Percentiles rank a stretch among this genome's conserved stretches.
Evolutionary conservation across 148 eudicot species (phyloP).

Genomic region (Rhododendron williamsianum): DNA sequence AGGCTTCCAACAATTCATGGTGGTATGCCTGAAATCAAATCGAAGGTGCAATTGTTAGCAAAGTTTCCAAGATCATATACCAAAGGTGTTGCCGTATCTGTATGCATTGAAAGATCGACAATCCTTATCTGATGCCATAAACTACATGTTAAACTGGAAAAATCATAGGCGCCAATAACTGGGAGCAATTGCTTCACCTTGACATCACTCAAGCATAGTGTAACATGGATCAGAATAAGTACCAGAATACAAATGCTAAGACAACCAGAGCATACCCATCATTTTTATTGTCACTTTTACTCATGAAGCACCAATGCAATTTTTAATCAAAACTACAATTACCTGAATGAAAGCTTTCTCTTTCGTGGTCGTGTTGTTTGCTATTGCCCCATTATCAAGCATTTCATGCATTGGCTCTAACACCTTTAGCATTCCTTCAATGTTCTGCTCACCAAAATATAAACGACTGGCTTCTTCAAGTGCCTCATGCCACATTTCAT

Average conservation of each 20-base stretch:
- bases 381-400: slow-evolving; percentile 81
- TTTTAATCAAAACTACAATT: background rate
- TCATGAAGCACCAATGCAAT: background rate
- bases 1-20: slow-evolving; percentile 79
- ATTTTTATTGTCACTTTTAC: background rate
- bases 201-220: background rate
- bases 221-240: background rate
- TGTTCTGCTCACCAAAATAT: slow-evolving; percentile 87
- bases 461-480: slow-evolving; percentile 98
- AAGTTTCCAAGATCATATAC: background rate
- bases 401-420: slow-evolving; percentile 92
- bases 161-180: background rate
- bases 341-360: slow-evolving; percentile 92
- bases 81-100: background rate
- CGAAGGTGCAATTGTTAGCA: background rate
- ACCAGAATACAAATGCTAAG: background rate
- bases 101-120: background rate
- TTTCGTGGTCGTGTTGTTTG: slow-evolving; percentile 61
- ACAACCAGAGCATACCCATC: background rate
- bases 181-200: background rate
- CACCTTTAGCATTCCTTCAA: slow-evolving; percentile 88
- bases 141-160: background rate
- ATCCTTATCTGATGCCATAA: background rate
- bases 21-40: slow-evolving; percentile 63
- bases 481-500: slow-evolving; percentile 98